Conservation (phyloP, 2,329 filamentous ascomycete genomes). For the Aureobasidium leucospermi region DNA sequence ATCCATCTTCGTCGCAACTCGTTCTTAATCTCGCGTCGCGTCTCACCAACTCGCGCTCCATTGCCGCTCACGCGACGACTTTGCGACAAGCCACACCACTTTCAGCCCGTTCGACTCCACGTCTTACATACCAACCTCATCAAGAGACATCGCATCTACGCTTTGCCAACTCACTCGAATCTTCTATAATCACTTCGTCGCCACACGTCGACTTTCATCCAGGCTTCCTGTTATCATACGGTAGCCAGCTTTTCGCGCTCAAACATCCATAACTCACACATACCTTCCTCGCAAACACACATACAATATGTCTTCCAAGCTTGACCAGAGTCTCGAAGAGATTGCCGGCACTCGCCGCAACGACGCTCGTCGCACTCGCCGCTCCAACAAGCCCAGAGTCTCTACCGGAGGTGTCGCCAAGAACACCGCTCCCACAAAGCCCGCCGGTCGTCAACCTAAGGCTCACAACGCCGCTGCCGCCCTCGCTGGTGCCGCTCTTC, state of each 20-base stretch:
- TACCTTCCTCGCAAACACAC: slow-evolving; percentile 4
- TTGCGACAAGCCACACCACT: slow-evolving; percentile 9
- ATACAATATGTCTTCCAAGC: slow-evolving; percentile 73
- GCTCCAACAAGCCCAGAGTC: slow-evolving; percentile 48
- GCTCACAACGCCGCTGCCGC: slow-evolving; percentile 48
- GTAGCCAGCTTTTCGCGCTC: neutral
- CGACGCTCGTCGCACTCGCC: slow-evolving; percentile 38
- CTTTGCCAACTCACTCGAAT: neutral
- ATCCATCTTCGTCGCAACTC: neutral
- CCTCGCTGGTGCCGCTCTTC: slow-evolving; percentile 49
- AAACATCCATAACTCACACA: slow-evolving; percentile 3
- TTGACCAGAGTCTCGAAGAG: slow-evolving; percentile 95
- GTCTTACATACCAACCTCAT: neutral
- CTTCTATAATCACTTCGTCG: neutral
- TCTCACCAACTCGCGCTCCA: neutral
- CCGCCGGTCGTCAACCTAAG: slow-evolving; percentile 39
- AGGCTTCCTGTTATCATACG: neutral
- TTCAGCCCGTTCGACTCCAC: neutral
- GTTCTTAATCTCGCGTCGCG: neutral
- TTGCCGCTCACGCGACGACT: neutral
- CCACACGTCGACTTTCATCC: neutral
- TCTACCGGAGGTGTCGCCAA: slow-evolving; percentile 85
- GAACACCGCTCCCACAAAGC: slow-evolving; percentile 48
- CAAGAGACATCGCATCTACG: neutral
- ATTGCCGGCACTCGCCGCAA: slow-evolving; percentile 47